Conservation (phyloP, 1,139 yeast genomes). For the Nakaseomyces glabratus region DNA sequence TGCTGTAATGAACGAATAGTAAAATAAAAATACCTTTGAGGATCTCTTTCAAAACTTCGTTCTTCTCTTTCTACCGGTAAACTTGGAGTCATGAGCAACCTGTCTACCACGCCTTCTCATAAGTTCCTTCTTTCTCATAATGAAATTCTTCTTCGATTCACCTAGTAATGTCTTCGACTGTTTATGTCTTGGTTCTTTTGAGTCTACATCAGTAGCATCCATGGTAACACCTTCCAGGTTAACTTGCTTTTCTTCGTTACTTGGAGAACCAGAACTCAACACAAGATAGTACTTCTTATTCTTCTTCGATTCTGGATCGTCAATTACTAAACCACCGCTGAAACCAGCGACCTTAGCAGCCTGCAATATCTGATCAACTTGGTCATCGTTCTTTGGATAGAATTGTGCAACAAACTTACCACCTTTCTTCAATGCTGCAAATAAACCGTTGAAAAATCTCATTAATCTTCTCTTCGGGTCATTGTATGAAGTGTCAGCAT, state of each 20-base stretch:
- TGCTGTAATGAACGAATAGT: too few species aligned
- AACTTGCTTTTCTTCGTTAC: slow-evolving; percentile 24
- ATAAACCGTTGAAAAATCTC: slow-evolving; percentile 78
- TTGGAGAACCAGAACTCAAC: slow-evolving; percentile 72
- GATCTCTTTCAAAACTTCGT: slow-evolving; percentile 72
- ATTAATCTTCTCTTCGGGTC: slow-evolving; percentile 83
- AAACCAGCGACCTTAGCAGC: slow-evolving; percentile 95
- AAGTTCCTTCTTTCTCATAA: slow-evolving; percentile 83
- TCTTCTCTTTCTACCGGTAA: slow-evolving; percentile 88
- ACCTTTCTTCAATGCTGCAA: slow-evolving; percentile 80
- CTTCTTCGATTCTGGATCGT: slow-evolving; percentile 87
- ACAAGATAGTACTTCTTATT: slow-evolving; percentile 87
- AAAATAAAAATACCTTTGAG: too few species aligned
- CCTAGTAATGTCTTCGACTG: slow-evolving; percentile 3
- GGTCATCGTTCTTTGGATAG: slow-evolving; percentile 85
- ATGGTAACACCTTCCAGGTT: slow-evolving; percentile 74
- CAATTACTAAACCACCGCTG: slow-evolving; percentile 90
- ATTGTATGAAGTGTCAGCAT: slow-evolving; percentile 75
- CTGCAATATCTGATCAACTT: slow-evolving; percentile 62
- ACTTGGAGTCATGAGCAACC: slow-evolving; percentile 85
- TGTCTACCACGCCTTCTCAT: slow-evolving; percentile 85
- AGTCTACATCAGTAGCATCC: slow-evolving; percentile 48
- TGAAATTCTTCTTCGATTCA: slow-evolving; percentile 74
- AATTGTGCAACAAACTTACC: slow-evolving; percentile 97
- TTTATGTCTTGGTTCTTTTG: slow-evolving; percentile 36